Conservation (phyloP, 495 filamentous ascomycete genomes). For the Staphylotrichum longicolle region DNA sequence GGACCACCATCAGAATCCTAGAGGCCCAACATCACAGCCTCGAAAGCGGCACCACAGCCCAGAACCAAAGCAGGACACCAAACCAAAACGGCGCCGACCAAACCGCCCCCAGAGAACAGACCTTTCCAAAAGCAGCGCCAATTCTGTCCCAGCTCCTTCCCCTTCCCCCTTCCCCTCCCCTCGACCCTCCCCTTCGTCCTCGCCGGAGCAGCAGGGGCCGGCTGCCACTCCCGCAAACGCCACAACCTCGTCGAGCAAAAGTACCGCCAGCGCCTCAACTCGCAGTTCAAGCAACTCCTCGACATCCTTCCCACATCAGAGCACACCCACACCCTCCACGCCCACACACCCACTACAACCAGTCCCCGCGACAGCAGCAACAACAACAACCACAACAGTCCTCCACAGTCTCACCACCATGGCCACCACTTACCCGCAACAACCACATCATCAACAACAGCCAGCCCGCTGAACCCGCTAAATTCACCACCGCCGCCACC, state of each 20-base stretch:
- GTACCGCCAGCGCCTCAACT: constrained; percentile 31
- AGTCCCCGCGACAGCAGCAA: background rate
- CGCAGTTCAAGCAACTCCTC: constrained; percentile 28
- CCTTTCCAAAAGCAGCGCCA: background rate
- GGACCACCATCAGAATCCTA: background rate
- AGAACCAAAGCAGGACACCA: background rate
- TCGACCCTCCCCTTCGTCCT: too few species aligned
- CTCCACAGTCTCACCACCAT: background rate
- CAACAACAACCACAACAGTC: background rate
- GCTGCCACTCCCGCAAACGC: background rate
- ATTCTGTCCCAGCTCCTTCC: background rate
- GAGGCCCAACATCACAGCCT: too few species aligned
- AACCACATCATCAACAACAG: too few species aligned
- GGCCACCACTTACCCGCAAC: too few species aligned
- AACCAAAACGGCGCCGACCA: background rate
- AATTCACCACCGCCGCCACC: too few species aligned
- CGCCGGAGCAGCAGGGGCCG: too few species aligned
- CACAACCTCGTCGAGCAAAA: constrained; percentile 34
- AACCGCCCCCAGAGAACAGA: background rate
- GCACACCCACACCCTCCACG: background rate
- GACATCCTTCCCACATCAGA: constrained; percentile 14
- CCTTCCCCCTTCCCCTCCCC: too few species aligned
- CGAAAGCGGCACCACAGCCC: constrained; percentile 1
- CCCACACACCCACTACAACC: background rate
- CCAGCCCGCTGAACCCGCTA: too few species aligned